phyloP scores from a whole-genome alignment of 345 rosid genomes.

The Salix purpurea region DNA sequence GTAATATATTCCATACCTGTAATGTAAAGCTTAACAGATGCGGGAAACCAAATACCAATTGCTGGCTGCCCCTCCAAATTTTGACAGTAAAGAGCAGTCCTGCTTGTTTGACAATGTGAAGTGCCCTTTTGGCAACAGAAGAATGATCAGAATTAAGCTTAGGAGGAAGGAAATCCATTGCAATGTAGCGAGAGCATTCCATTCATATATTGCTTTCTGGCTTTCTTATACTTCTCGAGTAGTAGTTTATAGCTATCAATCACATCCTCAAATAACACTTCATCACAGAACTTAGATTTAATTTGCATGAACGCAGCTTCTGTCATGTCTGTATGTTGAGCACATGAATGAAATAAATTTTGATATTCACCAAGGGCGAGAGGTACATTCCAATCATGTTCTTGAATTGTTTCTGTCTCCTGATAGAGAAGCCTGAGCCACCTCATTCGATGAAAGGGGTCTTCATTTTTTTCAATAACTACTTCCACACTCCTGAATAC shows the following conservation, averaged over 20 bases:
- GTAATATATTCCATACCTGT: not conserved
- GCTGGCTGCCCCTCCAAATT: not conserved
- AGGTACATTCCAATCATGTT: conserved; percentile 8
- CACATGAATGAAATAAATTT: conserved; percentile 15
- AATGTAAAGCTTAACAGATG: not conserved
- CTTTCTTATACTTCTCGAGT: conserved; percentile 41
- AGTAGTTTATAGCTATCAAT: conserved; percentile 26
- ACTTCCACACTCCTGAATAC: conserved; percentile 28
- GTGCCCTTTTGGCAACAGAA: not conserved
- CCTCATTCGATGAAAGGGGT: conserved; percentile 34
- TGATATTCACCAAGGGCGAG: conserved; percentile 16
- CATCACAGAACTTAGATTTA: conserved; percentile 41
- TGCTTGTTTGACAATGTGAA: not conserved
- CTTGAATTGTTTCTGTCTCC: conserved; percentile 17
- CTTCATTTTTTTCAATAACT: conserved; percentile 25
- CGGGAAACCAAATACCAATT: not conserved
- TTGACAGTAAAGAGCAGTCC: not conserved
- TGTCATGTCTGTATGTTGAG: conserved; percentile 23
- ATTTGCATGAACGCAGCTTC: conserved; percentile 30
- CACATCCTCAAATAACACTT: conserved; percentile 37
- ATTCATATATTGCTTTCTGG: conserved; percentile 46
- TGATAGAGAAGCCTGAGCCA: conserved; percentile 41
- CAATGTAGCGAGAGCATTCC: conserved; percentile 53
- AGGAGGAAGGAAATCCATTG: conserved; percentile 3
- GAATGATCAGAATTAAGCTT: not conserved